A percentile compares a stretch with the other conserved stretches of the same genome.
These are phyloP conservation scores for Sporothrix luriei DNA, from an alignment of 2,329 filamentous ascomycete genomes.

Conservation along the genomic window DNA sequence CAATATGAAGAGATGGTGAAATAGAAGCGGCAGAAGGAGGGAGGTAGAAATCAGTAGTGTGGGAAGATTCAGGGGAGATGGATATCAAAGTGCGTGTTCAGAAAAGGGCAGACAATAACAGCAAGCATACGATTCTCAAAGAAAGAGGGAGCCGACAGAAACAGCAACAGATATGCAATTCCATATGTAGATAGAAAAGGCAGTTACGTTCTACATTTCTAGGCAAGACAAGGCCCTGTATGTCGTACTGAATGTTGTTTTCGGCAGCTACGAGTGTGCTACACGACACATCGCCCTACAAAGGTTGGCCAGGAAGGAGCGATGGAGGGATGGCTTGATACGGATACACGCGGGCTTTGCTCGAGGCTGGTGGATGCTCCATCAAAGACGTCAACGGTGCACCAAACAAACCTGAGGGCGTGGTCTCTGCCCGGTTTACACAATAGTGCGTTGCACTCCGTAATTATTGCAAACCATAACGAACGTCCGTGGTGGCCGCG, in stretches of 20 bases:
- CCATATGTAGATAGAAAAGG: not conserved
- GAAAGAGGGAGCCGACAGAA: not conserved
- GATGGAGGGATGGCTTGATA: slow-evolving; percentile 6
- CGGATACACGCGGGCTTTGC: slow-evolving; percentile 21
- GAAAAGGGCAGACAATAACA: slow-evolving; percentile 1
- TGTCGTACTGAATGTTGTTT: not conserved
- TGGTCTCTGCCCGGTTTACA: not conserved
- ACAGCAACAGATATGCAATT: not conserved
- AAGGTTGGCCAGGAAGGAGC: not conserved
- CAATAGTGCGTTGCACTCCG: not conserved
- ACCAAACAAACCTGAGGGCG: not conserved
- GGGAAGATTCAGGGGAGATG: not conserved
- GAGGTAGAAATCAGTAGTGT: no score
- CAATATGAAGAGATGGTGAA: not conserved
- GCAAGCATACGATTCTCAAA: not conserved
- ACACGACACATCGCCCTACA: not conserved
- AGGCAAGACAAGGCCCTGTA: slow-evolving; percentile 11
- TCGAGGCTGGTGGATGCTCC: slow-evolving; percentile 12
- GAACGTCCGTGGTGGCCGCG: not conserved
- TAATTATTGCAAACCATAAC: not conserved
- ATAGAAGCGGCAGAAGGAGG: no score
- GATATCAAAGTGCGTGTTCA: not conserved
- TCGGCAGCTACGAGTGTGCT: slow-evolving; percentile 6
- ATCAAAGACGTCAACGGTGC: slow-evolving; percentile 13
- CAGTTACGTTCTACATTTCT: not conserved